A percentile compares a stretch with the other conserved stretches of the same genome.
These are phyloP conservation scores for Plasmodium gallinaceum DNA, from an alignment of 169 alveolate genomes.

Conservation along the genomic window DNA sequence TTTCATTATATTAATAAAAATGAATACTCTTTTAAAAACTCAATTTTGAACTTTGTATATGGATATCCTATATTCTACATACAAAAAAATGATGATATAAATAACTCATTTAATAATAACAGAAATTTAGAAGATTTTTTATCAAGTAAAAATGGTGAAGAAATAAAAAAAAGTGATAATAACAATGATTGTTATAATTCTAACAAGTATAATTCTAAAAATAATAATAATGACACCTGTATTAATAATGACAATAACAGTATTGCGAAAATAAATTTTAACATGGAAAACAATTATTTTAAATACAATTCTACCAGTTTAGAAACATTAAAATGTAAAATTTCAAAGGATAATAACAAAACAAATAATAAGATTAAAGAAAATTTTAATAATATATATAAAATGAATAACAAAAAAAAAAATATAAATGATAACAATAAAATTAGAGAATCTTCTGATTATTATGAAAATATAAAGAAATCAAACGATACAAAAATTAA, in stretches of 20 bases:
- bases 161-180: background rate
- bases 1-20: constrained; percentile 46
- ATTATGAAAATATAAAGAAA: too few relatives aligned
- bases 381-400: too few relatives aligned
- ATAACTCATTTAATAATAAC: background rate
- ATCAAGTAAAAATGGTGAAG: background rate
- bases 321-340: too few relatives aligned
- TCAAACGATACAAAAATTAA: background rate
- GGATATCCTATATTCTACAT: constrained; percentile 56
- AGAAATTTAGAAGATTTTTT: background rate
- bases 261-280: background rate
- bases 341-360: too few relatives aligned
- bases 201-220: background rate
- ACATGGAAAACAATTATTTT: too few relatives aligned
- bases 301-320: too few relatives aligned
- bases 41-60: constrained; percentile 64
- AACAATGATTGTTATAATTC: too few relatives aligned
- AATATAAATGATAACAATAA: too few relatives aligned
- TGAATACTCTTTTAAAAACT: constrained; percentile 45
- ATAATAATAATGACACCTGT: too few relatives aligned
- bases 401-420: too few relatives aligned
- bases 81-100: background rate
- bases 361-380: too few relatives aligned
- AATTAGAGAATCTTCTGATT: too few relatives aligned
- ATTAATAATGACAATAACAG: background rate